Base-by-base conservation (phyloP, 441 rosid species). In the Gossypium laxum region DNA sequence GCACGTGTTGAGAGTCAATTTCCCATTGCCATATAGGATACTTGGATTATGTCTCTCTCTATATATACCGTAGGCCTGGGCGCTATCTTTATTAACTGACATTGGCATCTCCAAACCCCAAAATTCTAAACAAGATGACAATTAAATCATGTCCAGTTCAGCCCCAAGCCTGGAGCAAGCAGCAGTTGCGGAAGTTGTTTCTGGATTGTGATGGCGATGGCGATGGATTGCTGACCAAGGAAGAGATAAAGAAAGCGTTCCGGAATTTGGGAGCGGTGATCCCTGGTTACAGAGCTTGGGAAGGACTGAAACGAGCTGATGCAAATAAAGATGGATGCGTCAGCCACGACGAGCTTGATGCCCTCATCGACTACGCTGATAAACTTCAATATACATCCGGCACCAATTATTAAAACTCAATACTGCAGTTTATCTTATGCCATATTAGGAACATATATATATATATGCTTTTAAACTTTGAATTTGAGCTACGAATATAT, bases 241-340 rank as follows among this genome's bases (percentile, higher is more conserved):
- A 28, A 3, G 70, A 48, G 70, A 26, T 50, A 7, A 67, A 50
- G 15, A n/a, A 67, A 14, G 70, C 70, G 24, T 67, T 67, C 30
- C n/a, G 1, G 2, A 48, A 50, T 0, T 10, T 67, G 43, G 56
- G 70, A 48, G 70, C 58, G 12, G 12, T 67, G 10, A n/a, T 67
- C 58, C 58, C 70, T 26, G 58, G 22, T 15, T 67, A 14, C 45
- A 67, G 70, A 67, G 32, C 70, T 24, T 26, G 70, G 56, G 45
- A 67, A 28, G 59, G 43, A 7, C 6, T 67, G 22, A 28, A 14
- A 67, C 34, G 22, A 24, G 58, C 45, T 7, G 70, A 67, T 28
- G 58, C 41, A 4, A 67, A 67, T 8, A 50, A 15, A 26, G 70
- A 67, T 15, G 70, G 70, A 50, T 15, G 24, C 24, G 58, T 67